Evolutionary conservation across 2,329 filamentous ascomycete species (phyloP).

Genomic region (Sarocladium brachiariae): DNA sequence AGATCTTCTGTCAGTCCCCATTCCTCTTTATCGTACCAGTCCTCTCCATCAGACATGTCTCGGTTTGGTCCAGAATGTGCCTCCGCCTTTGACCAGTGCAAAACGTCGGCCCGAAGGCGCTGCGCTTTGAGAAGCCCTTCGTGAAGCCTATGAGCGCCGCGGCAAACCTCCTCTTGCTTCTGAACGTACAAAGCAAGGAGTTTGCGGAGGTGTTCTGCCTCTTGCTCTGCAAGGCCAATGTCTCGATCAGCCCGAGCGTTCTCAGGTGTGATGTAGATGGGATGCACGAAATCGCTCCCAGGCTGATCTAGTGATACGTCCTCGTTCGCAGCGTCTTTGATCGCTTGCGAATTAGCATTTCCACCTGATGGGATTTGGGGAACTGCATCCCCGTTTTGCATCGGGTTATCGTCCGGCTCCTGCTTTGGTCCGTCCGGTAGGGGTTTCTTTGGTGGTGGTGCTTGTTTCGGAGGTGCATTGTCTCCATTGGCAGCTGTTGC

Average conservation of each 20-base stretch:
- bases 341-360: neutral
- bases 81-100: conserved; percentile 72
- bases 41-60: conserved; percentile 82
- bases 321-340: conserved; percentile 7
- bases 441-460: neutral
- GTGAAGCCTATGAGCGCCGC: conserved; percentile 61
- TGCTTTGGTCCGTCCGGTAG: conserved; percentile 1
- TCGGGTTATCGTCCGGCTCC: neutral
- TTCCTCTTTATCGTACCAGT: conserved; percentile 80
- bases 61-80: conserved; percentile 58
- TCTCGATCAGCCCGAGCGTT: conserved; percentile 60
- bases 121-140: conserved; percentile 67
- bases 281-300: conserved; percentile 57
- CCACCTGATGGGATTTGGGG: neutral
- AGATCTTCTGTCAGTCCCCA: conserved; percentile 69
- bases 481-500: neutral
- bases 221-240: conserved; percentile 61
- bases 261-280: conserved; percentile 62
- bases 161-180: conserved; percentile 78
- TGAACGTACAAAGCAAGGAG: conserved; percentile 72
- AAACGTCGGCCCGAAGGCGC: conserved; percentile 62
- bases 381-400: conserved; percentile 16
- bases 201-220: conserved; percentile 73
- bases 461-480: neutral
- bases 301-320: conserved; percentile 31